Base-by-base conservation (phyloP, 179 eudicot genomes). In the Gypsophila paniculata region DNA sequence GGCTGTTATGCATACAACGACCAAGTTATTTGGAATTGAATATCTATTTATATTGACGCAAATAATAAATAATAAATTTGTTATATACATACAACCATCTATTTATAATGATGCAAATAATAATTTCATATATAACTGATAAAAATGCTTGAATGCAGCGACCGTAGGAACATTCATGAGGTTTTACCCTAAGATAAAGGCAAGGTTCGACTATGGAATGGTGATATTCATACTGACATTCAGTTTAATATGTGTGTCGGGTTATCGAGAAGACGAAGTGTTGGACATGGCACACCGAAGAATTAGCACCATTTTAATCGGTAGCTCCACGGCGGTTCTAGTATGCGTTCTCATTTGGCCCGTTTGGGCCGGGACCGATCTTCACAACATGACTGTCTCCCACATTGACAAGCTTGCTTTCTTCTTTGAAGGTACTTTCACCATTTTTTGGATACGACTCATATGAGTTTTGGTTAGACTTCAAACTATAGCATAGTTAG, bases 331-430 rank as follows among this genome's bases (percentile, higher is more conserved):
- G 8, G 87, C 94, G 34, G 78, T 92, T 64, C 29, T 85, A 2
- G 75, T 86, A 9, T 83, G 87, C 18, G 39, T 82, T 13, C 65
- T 86, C 25, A 59, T 91, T 22, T 83, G 81, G 72, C 97, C 96
- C 0, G 91, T 88, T 61, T 91, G 94, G 97, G 97, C 93, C 5
- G 97, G 97, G 5, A 75, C 86, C 18, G 97, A 90, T 63, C 86
- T 91, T 68, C 93, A 89, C 58, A 77, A 72, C 9, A 75, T 83
- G 18, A 72, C 81, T 1, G 84, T 75, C 8, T 8, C 25, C 5
- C 81, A 90, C 29, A 69, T 90, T 2, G 83, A 81, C 38, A 88
- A 85, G 44, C 82, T 89, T 52, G 88, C 84, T 1, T 63, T 0
- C 3, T 87, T 86, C 72, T 74, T 90, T 59, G 83, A 90, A 87